A percentile compares a stretch with the other conserved stretches of the same genome.
phyloP scores from a whole-genome alignment of 2,329 filamentous ascomycete genomes.

The Neonectria faginata region DNA sequence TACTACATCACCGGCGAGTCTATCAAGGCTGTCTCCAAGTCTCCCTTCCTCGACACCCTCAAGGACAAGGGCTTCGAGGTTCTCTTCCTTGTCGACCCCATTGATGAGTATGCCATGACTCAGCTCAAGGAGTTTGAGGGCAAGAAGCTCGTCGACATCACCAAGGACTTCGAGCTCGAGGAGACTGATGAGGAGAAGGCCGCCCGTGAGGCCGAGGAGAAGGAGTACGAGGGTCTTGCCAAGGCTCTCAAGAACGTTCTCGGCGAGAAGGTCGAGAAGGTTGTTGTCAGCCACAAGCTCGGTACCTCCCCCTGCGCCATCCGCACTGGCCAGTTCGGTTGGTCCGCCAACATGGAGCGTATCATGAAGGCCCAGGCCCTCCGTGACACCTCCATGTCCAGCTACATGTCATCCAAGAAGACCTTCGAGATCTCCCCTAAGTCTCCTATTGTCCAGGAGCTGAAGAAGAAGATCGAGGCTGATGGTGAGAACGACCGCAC shows the following conservation, averaged over 20 bases:
- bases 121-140: conserved; percentile 99
- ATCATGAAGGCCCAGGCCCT: conserved; percentile 99
- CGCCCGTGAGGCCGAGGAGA: conserved; percentile 93
- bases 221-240: conserved; percentile 94
- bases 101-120: conserved; percentile 99
- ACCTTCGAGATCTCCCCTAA: conserved; percentile 99
- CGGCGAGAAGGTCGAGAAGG: conserved; percentile 99
- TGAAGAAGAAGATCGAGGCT: conserved; percentile 98
- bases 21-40: conserved; percentile 97
- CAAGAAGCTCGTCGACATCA: conserved; percentile 99
- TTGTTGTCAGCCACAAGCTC: conserved; percentile 98
- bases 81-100: conserved; percentile 98
- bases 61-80: conserved; percentile 99
- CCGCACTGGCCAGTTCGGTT: conserved; percentile 99
- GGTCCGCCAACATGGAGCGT: conserved; percentile 99
- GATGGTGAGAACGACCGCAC: conserved; percentile 99
- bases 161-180: conserved; percentile 99
- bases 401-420: conserved; percentile 99
- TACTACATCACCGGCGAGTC: conserved; percentile 99
- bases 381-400: conserved; percentile 99
- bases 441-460: conserved; percentile 97
- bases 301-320: conserved; percentile 95
- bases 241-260: conserved; percentile 99
- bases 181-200: conserved; percentile 99
- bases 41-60: conserved; percentile 97